Base-by-base conservation (phyloP, 2,329 filamentous ascomycete species). In the Trichoderma sp. region DNA sequence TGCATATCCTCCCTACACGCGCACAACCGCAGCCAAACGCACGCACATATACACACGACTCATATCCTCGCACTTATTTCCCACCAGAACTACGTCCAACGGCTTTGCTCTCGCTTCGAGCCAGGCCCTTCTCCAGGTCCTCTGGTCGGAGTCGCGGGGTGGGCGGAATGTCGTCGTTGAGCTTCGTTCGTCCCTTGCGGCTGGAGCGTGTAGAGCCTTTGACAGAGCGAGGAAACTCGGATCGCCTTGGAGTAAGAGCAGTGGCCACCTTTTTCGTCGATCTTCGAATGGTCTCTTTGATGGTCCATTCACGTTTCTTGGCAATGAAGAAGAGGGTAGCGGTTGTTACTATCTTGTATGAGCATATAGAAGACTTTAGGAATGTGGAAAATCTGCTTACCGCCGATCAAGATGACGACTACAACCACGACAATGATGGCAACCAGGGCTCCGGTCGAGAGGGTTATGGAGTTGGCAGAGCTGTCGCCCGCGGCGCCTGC, bases 231-330 rank as follows among this genome's bases (percentile, higher is more conserved):
- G 88, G 88, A 70, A 90, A 90, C 73, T 89, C 87, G 68, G 83
- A 79, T 68, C 88, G 83, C 59, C 88, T 82, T 6, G 88, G 88
- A n/a, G 88, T 90, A 68, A 91, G 82, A 5, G 85, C 88, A 4
- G 84, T 86, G 55, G 86, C 87, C 33, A 91, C 87, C 75, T 83
- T 88, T 71, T 84, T 85, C 37, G 88, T 88, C 1, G 92, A 94
- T 72, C 87, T 88, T 68, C 90, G 87, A 69, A 96, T 84, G 35
- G 85, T 91, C 76, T 92, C 88, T 70, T 89, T 88, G 73, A 96
- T 83, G 73, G 89, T 91, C 93, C 93, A 96, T 79, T 94, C 92
- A 58, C 90, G 88, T 82, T 93, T 94, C 84, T 96, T 96, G 68
- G 93, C 91, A 47, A 95, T 78, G 78, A 90, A 93, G 82, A 92